phyloP scores from a whole-genome alignment of 1,284 basidiomycete species.

The Moniliella sp. region DNA sequence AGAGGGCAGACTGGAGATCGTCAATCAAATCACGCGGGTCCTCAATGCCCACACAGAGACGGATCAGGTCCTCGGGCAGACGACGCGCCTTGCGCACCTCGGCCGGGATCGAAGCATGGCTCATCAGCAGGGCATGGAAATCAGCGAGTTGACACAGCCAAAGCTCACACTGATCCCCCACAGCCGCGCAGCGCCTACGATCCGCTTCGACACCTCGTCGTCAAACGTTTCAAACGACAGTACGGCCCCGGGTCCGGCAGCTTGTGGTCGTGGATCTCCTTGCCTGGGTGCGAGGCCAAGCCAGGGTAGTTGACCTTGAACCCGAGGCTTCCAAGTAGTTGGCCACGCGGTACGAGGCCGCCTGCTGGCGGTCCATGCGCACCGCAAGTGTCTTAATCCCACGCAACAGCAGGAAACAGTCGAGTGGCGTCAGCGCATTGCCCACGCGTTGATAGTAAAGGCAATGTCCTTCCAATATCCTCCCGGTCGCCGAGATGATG shows the following conservation, averaged over 20 bases:
- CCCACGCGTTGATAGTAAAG: conserved; percentile 96
- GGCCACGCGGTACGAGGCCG: conserved; percentile 61
- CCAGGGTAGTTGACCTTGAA: conserved; percentile 90
- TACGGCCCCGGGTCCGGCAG: conserved; percentile 86
- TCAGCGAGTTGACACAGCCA: conserved; percentile 89
- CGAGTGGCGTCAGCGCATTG: conserved; percentile 65
- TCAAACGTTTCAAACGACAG: conserved; percentile 82
- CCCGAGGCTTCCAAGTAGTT: conserved; percentile 64
- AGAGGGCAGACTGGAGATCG: conserved; percentile 74
- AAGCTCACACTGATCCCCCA: conserved; percentile 99
- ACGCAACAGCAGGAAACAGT: conserved; percentile 73
- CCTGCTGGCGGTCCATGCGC: conserved; percentile 84
- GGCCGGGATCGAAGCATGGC: conserved; percentile 90
- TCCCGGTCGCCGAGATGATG: conserved; percentile 48
- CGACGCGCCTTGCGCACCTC: conserved; percentile 75
- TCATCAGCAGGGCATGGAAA: conserved; percentile 99
- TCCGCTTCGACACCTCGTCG: conserved; percentile 68
- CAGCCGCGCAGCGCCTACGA: conserved; percentile 71
- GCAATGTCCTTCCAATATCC: too few species aligned
- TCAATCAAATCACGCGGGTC: conserved; percentile 77
- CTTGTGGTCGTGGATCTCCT: conserved; percentile 53
- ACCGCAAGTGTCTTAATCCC: conserved; percentile 91
- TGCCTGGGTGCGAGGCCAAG: conserved; percentile 57
- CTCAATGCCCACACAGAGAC: conserved; percentile 93
- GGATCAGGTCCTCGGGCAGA: conserved; percentile 90